Evolutionary conservation across 2,329 filamentous ascomycete genomes (phyloP).

Genomic region (Fusarium sp.): DNA sequence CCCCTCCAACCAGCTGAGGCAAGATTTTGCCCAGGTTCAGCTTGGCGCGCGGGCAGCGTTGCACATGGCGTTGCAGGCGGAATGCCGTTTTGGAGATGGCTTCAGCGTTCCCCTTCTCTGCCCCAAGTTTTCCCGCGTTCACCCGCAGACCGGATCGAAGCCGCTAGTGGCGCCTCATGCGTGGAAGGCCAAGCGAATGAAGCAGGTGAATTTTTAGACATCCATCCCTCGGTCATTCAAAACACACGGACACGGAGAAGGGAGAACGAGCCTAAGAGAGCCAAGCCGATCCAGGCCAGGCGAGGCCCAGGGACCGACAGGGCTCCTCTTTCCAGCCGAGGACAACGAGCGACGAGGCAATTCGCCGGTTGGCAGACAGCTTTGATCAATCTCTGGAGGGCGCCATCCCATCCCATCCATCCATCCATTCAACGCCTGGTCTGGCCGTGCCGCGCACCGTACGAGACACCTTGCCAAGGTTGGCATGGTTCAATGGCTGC

Average conservation of each 20-base stretch:
- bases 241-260: constrained; percentile 25
- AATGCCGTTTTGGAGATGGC: constrained; percentile 30
- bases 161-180: constrained; percentile 42
- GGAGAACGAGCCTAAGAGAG: constrained; percentile 24
- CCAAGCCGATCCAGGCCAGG: constrained; percentile 42
- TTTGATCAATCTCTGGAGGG: constrained; percentile 29
- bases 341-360: constrained; percentile 17
- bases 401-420: constrained; percentile 7
- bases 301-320: constrained; percentile 36
- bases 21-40: neutral
- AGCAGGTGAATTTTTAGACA: constrained; percentile 19
- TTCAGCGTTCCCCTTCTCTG: constrained; percentile 19
- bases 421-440: neutral
- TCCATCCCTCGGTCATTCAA: constrained; percentile 22
- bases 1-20: neutral
- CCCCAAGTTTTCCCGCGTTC: constrained; percentile 38
- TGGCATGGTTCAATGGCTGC: constrained; percentile 42
- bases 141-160: constrained; percentile 39
- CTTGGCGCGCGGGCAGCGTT: constrained; percentile 15
- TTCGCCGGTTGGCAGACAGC: neutral
- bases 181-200: constrained; percentile 26
- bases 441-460: constrained; percentile 35
- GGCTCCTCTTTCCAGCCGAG: constrained; percentile 2
- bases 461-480: constrained; percentile 35
- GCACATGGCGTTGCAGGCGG: constrained; percentile 27